These are phyloP conservation scores for Trichophaea hybrida DNA, from an alignment of 2,329 filamentous ascomycete species.

Conservation along the genomic window DNA sequence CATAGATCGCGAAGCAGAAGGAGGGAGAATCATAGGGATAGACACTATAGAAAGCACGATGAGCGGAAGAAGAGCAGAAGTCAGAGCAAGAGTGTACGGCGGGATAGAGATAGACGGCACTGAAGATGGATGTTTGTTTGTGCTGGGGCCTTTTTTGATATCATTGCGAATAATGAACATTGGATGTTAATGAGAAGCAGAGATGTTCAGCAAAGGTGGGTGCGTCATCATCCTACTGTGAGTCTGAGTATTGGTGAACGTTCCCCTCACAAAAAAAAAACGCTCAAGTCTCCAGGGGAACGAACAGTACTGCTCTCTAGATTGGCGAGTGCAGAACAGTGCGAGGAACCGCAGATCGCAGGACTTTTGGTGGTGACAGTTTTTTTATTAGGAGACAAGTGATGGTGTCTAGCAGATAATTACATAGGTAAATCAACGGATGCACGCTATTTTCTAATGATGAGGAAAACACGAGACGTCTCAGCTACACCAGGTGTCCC, in stretches of 20 bases:
- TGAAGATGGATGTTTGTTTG: neutral
- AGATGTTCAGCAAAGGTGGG: neutral
- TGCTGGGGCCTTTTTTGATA: neutral
- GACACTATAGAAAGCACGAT: constrained; percentile 27
- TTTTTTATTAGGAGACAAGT: neutral
- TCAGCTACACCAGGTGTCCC: too few species aligned
- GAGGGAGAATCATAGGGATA: constrained; percentile 27
- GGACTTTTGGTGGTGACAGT: neutral
- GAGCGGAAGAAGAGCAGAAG: neutral
- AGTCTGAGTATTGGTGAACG: neutral
- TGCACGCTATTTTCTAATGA: too few species aligned
- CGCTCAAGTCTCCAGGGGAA: neutral
- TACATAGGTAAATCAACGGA: too few species aligned
- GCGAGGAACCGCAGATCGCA: neutral
- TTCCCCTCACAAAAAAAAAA: neutral
- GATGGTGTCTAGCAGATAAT: neutral
- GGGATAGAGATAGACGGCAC: neutral
- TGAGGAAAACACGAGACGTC: too few species aligned
- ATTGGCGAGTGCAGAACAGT: too few species aligned
- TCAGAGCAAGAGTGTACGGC: neutral
- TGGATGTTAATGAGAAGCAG: too few species aligned
- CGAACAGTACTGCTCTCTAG: too few species aligned
- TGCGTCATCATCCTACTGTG: neutral
- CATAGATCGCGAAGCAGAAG: constrained; percentile 15
- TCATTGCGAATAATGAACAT: too few species aligned